phyloP scores from a whole-genome alignment of 2,329 filamentous ascomycete species.

The Tolypocladium album region DNA sequence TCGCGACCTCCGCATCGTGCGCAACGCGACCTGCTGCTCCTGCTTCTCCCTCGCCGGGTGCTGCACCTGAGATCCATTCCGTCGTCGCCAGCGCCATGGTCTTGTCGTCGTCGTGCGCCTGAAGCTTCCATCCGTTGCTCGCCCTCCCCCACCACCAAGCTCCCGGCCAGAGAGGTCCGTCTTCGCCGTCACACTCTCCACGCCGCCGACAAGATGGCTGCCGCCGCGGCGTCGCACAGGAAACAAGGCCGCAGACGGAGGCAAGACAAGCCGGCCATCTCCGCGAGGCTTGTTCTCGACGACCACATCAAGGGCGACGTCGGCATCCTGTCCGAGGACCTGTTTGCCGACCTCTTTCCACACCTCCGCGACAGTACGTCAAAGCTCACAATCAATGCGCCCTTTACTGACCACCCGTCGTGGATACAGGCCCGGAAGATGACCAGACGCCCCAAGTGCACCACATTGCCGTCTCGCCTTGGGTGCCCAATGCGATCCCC shows the following conservation, averaged over 20 bases:
- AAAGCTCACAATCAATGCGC: not conserved
- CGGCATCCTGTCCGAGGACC: conserved; percentile 76
- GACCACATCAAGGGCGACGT: conserved; percentile 77
- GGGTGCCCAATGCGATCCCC: conserved; percentile 47
- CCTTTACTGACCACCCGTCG: not conserved
- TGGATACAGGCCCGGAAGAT: conserved; percentile 20
- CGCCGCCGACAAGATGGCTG: conserved; percentile 13
- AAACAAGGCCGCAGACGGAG: conserved; percentile 42
- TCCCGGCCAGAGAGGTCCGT: not conserved
- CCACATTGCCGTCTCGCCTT: conserved; percentile 65
- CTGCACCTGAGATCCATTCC: not conserved
- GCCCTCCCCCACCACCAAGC: not conserved
- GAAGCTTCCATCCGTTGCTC: not conserved
- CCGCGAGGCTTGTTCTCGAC: conserved; percentile 74
- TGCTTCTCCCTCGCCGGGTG: not conserved
- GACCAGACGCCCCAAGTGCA: conserved; percentile 30
- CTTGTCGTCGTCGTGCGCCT: not conserved
- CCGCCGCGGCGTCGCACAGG: conserved; percentile 15
- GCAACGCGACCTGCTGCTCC: not conserved
- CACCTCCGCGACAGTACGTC: conserved; percentile 41
- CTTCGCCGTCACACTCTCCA: not conserved
- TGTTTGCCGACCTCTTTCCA: conserved; percentile 74
- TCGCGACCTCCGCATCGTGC: not conserved
- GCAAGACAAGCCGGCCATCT: conserved; percentile 63
- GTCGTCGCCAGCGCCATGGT: not conserved